Percentiles rank a stretch among this genome's conserved stretches.
phyloP scores from a whole-genome alignment of 2,329 filamentous ascomycete species.

The Aspergillus fumigatiaffinis region DNA sequence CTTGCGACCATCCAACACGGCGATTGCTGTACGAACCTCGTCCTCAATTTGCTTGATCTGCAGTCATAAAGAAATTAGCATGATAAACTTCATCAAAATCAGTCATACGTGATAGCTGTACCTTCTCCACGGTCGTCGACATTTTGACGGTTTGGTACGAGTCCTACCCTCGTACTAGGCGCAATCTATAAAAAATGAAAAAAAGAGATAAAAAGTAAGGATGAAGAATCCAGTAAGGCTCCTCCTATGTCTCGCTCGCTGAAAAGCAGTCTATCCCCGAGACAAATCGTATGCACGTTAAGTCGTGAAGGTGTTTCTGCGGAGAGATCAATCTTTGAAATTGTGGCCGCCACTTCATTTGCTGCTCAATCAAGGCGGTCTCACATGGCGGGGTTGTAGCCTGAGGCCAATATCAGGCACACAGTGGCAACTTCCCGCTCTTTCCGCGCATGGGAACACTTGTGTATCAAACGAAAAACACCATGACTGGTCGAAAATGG shows the following conservation, averaged over 20 bases:
- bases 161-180: constrained; percentile 14
- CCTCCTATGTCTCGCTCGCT: not conserved
- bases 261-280: not conserved
- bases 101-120: constrained; percentile 36
- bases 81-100: not conserved
- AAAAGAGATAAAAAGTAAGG: constrained; percentile 1
- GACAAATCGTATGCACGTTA: constrained; percentile 6
- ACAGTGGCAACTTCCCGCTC: constrained; percentile 6
- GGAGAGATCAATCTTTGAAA: constrained; percentile 19
- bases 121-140: constrained; percentile 98
- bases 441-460: not conserved
- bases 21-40: constrained; percentile 61
- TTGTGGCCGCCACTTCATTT: constrained; percentile 32
- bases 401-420: constrained; percentile 15
- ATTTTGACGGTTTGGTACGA: constrained; percentile 55
- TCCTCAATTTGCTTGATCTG: constrained; percentile 96
- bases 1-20: not conserved
- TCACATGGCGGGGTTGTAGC: constrained; percentile 19
- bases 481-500: not conserved
- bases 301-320: constrained; percentile 8
- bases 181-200: constrained; percentile 8
- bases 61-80: constrained; percentile 31
- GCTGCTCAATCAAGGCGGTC: constrained; percentile 20
- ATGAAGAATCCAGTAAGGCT: not conserved
- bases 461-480: not conserved